Evolutionary conservation across 2,329 filamentous ascomycete genomes (phyloP).

Genomic region (Fusarium anthophilum): DNA sequence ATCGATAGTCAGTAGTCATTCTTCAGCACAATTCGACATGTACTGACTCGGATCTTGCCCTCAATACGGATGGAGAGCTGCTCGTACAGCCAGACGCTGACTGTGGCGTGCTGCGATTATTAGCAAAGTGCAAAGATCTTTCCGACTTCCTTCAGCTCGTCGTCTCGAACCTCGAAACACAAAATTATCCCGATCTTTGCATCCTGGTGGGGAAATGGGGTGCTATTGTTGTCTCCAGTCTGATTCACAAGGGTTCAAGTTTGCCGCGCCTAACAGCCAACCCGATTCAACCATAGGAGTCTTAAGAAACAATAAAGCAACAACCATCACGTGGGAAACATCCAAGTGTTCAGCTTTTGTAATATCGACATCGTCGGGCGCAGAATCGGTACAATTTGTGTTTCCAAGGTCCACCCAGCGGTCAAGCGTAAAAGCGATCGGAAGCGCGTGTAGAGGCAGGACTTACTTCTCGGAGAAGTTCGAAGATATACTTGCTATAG

Average conservation of each 20-base stretch:
- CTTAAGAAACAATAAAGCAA: not conserved
- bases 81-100: slow-evolving; percentile 97
- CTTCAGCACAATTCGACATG: not conserved
- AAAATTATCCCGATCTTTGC: not conserved
- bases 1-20: not conserved
- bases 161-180: not conserved
- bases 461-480: slow-evolving; percentile 76
- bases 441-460: not conserved
- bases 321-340: not conserved
- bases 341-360: not conserved
- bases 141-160: not conserved
- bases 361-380: not conserved
- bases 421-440: slow-evolving; percentile 11
- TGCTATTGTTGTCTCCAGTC: not conserved
- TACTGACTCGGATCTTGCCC: slow-evolving; percentile 88
- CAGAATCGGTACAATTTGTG: slow-evolving; percentile 1
- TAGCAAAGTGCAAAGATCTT: slow-evolving; percentile 20
- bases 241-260: not conserved
- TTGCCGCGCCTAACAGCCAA: not conserved
- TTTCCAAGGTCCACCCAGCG: slow-evolving; percentile 28
- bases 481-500: slow-evolving; percentile 64
- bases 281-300: not conserved
- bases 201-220: not conserved
- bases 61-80: slow-evolving; percentile 94
- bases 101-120: slow-evolving; percentile 72